Evolutionary conservation across 2,329 filamentous ascomycete genomes (phyloP).

Genomic region (Colletotrichum falcatum): DNA sequence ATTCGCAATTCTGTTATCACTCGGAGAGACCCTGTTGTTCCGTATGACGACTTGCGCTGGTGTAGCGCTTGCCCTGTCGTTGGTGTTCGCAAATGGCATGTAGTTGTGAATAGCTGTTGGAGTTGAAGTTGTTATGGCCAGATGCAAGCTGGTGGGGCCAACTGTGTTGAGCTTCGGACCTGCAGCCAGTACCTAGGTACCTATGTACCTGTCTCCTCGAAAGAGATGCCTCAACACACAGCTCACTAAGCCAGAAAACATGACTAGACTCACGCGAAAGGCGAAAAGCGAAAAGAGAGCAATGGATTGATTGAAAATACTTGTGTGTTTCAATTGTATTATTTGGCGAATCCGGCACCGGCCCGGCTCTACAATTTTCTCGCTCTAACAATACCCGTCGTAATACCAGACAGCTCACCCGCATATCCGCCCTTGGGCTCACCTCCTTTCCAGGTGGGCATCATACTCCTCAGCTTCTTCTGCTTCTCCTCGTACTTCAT

Average conservation of each 20-base stretch:
- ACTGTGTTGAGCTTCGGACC: constrained; percentile 25
- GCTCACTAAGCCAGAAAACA: neutral
- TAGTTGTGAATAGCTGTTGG: neutral
- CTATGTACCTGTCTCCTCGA: neutral
- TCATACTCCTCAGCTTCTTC: constrained; percentile 94
- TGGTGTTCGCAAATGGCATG: neutral
- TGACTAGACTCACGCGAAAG: neutral
- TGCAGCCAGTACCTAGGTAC: no score
- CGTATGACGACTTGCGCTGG: constrained; percentile 8
- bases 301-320: neutral
- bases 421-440: constrained; percentile 87
- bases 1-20: neutral
- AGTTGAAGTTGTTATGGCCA: constrained; percentile 34
- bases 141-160: constrained; percentile 31
- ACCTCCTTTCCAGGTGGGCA: constrained; percentile 86
- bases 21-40: neutral
- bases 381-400: constrained; percentile 92
- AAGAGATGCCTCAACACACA: neutral
- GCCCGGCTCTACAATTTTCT: constrained; percentile 76
- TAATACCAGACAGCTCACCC: constrained; percentile 95
- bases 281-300: neutral
- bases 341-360: constrained; percentile 22
- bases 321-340: constrained; percentile 38
- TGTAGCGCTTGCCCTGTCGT: constrained; percentile 18
- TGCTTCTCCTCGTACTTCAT: constrained; percentile 96